Conservation (phyloP, 768 basidiomycete genomes). For the Heimioporus sp. region DNA sequence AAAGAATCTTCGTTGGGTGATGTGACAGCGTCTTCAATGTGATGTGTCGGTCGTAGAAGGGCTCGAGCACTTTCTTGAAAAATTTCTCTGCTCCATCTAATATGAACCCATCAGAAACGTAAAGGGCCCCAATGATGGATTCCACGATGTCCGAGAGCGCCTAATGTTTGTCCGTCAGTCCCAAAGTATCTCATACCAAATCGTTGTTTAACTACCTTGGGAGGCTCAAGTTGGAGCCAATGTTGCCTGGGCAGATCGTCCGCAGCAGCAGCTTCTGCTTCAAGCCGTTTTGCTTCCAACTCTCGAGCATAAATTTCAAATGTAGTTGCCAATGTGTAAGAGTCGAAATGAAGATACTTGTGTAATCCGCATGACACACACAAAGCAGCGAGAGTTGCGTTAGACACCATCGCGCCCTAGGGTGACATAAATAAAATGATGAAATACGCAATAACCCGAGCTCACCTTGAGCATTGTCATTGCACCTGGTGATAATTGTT, state of each 20-base stretch:
- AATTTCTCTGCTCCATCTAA: slow-evolving; percentile 58
- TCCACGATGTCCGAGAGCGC: slow-evolving; percentile 78
- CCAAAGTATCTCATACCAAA: no score
- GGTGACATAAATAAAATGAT: background rate
- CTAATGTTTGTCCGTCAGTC: slow-evolving; percentile 34
- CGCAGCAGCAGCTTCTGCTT: slow-evolving; percentile 49
- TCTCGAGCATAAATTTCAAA: slow-evolving; percentile 54
- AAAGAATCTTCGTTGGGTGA: slow-evolving; percentile 75
- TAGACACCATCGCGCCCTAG: slow-evolving; percentile 85
- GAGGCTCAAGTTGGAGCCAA: slow-evolving; percentile 75
- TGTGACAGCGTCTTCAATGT: slow-evolving; percentile 68
- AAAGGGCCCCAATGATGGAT: slow-evolving; percentile 75
- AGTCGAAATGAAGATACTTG: slow-evolving; percentile 57
- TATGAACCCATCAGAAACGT: slow-evolving; percentile 71
- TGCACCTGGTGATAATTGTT: slow-evolving; percentile 67
- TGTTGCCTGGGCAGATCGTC: slow-evolving; percentile 60
- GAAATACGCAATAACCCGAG: background rate
- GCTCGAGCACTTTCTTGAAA: slow-evolving; percentile 66
- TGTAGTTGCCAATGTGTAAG: slow-evolving; percentile 45
- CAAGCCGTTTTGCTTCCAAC: slow-evolving; percentile 48
- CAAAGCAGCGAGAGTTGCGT: slow-evolving; percentile 71
- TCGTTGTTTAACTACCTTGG: slow-evolving; percentile 51
- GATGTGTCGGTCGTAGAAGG: slow-evolving; percentile 78
- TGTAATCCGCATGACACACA: slow-evolving; percentile 70
- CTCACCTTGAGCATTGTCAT: slow-evolving; percentile 74